Percentiles rank a stretch among this genome's conserved stretches.
phyloP scores from a whole-genome alignment of 108 stramenopile species.

The Bacterosira constricta region DNA sequence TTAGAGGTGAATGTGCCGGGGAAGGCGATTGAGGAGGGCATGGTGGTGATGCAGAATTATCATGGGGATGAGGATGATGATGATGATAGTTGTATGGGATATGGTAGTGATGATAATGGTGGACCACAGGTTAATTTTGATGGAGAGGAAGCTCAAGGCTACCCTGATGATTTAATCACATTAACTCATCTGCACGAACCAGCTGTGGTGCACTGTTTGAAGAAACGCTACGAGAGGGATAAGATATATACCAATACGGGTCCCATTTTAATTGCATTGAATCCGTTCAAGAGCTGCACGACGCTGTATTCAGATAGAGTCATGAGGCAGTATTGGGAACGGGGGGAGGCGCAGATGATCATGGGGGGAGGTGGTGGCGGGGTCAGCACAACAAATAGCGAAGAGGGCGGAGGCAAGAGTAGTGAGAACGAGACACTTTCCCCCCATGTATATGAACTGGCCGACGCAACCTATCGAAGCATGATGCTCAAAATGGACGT shows the following conservation, averaged over 20 bases:
- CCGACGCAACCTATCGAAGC: conserved; percentile 85
- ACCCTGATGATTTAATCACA: conserved; percentile 74
- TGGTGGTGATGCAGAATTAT: conserved; percentile 38
- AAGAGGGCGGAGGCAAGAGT: background rate
- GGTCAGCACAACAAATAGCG: too few relatives aligned
- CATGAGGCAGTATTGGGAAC: conserved; percentile 79
- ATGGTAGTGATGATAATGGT: background rate
- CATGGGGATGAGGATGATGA: conserved; percentile 35
- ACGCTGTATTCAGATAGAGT: conserved; percentile 64
- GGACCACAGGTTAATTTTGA: too few relatives aligned
- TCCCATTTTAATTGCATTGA: conserved; percentile 92
- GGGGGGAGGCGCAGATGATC: conserved; percentile 45
- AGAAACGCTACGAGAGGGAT: conserved; percentile 72
- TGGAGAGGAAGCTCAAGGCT: background rate
- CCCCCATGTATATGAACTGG: conserved; percentile 96
- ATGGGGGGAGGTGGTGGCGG: conserved; percentile 14
- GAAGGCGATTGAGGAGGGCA: conserved; percentile 18
- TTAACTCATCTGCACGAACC: conserved; percentile 85
- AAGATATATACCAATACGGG: conserved; percentile 94
- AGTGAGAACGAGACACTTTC: conserved; percentile 44
- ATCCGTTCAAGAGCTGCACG: conserved; percentile 86
- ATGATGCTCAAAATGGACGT: conserved; percentile 79
- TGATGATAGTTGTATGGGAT: background rate
- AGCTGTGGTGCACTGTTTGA: conserved; percentile 86
- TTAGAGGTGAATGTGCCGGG: conserved; percentile 14